These are phyloP conservation scores for Eudorina sp. DNA, from an alignment of 139 green algal genomes.

Conservation along the genomic window DNA sequence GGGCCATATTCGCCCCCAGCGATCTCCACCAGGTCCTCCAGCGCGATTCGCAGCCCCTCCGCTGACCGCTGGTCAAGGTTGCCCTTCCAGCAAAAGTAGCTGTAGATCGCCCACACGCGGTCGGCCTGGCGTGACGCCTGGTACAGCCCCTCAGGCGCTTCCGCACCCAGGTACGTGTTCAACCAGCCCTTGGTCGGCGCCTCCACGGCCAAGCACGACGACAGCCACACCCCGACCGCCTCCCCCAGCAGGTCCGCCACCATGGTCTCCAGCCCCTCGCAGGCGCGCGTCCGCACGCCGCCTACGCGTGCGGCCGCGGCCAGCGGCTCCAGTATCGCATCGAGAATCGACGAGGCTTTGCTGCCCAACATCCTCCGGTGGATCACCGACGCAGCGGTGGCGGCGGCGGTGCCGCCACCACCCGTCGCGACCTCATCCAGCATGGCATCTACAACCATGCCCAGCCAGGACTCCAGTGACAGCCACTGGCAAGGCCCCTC, in stretches of 20 bases:
- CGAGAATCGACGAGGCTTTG: constrained; percentile 10
- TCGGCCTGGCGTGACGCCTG: constrained; percentile 4
- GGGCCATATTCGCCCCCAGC: not conserved
- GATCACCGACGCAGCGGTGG: not conserved
- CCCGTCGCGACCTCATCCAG: too few species aligned
- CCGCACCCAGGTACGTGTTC: not conserved
- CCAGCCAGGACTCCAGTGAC: constrained; percentile 33
- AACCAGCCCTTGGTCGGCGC: constrained; percentile 10
- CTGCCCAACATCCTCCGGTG: constrained; percentile 23
- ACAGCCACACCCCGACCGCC: not conserved
- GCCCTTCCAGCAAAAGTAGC: constrained; percentile 32
- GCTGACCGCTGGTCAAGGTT: constrained; percentile 5
- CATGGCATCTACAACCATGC: constrained; percentile 41
- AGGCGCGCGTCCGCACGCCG: not conserved
- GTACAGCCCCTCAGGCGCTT: not conserved
- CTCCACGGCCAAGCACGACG: not conserved
- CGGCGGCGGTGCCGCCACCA: not conserved
- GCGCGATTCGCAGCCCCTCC: constrained; percentile 15
- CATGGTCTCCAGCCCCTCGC: constrained; percentile 14
- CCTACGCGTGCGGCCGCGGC: not conserved
- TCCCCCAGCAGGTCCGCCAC: constrained; percentile 4
- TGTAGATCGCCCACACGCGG: constrained; percentile 26
- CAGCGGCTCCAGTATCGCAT: not conserved
- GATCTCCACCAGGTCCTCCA: constrained; percentile 19
- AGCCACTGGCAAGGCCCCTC: constrained; percentile 29